A percentile compares a stretch with the other conserved stretches of the same genome.
Conservation (phyloP, 768 basidiomycete genomes). For the Lactifluus hygrophoroides region DNA sequence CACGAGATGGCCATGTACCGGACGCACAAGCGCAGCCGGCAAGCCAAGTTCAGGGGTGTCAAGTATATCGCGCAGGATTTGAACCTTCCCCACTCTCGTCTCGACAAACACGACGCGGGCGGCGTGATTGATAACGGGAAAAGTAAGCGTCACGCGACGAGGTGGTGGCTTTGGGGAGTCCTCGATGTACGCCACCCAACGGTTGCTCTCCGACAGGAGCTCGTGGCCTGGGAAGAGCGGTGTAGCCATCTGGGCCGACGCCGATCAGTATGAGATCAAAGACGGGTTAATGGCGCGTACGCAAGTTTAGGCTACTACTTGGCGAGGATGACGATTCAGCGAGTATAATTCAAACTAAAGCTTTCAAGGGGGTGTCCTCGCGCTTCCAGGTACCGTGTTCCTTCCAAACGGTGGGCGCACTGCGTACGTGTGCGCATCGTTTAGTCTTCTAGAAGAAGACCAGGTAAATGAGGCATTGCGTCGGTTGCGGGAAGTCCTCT, state of each 20-base stretch:
- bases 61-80: slow-evolving; percentile 61
- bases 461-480: slow-evolving; percentile 68
- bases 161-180: slow-evolving; percentile 93
- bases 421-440: slow-evolving; percentile 73
- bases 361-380: slow-evolving; percentile 78
- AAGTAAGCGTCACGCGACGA: slow-evolving; percentile 86
- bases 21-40: slow-evolving; percentile 77
- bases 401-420: slow-evolving; percentile 62
- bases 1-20: slow-evolving; percentile 75
- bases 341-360: slow-evolving; percentile 61
- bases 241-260: slow-evolving; percentile 98
- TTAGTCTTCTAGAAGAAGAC: slow-evolving; percentile 57
- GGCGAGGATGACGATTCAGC: slow-evolving; percentile 51
- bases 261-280: slow-evolving; percentile 97
- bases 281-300: slow-evolving; percentile 28
- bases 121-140: slow-evolving; percentile 86
- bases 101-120: slow-evolving; percentile 85
- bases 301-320: slow-evolving; percentile 63
- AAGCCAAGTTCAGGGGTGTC: slow-evolving; percentile 74
- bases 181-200: slow-evolving; percentile 91
- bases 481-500: slow-evolving; percentile 37
- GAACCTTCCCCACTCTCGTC: slow-evolving; percentile 72
- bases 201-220: slow-evolving; percentile 75
- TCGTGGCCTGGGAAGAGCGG: slow-evolving; percentile 94
- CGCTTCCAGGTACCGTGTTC: slow-evolving; percentile 80